Evolutionary conservation across 2,329 filamentous ascomycete species (phyloP).

Genomic region (Reticulascus tulasneorum): DNA sequence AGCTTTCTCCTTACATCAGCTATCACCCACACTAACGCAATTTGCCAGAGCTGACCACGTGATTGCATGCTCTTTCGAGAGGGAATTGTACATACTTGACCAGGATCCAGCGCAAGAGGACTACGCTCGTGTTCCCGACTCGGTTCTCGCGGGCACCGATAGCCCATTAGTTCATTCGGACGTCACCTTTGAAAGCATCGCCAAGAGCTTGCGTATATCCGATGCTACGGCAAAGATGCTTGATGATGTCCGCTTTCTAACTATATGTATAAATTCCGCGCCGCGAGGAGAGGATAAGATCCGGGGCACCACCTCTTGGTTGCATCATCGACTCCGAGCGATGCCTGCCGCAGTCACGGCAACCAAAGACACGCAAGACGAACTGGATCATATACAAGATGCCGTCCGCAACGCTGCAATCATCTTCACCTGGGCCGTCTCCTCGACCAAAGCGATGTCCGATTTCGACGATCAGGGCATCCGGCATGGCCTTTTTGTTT

Average conservation of each 20-base stretch:
- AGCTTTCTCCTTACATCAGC: too few species aligned
- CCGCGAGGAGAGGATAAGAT: conserved; percentile 13
- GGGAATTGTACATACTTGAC: conserved; percentile 20
- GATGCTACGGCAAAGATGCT: conserved; percentile 18
- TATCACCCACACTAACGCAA: too few species aligned
- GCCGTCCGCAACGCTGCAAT: conserved; percentile 19
- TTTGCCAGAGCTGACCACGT: conserved; percentile 27
- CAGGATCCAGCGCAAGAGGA: conserved; percentile 9
- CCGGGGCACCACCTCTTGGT: conserved; percentile 17
- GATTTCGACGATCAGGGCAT: conserved; percentile 14
- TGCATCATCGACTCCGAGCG: conserved; percentile 14
- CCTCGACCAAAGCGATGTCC: conserved; percentile 19
- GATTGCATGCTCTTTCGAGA: conserved; percentile 24
- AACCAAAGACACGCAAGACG: not conserved
- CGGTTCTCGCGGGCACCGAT: conserved; percentile 18
- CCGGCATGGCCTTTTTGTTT: conserved; percentile 18
- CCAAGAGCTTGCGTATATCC: conserved; percentile 11
- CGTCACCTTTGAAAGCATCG: conserved; percentile 13
- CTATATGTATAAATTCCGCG: conserved; percentile 14
- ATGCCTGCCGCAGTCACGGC: not conserved
- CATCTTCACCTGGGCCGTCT: conserved; percentile 22
- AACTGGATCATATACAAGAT: conserved; percentile 17
- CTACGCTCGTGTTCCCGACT: conserved; percentile 8
- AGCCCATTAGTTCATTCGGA: conserved; percentile 19
- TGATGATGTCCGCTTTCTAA: conserved; percentile 24